Base-by-base conservation (phyloP, 768 basidiomycete species). In the Mycena alexandri region DNA sequence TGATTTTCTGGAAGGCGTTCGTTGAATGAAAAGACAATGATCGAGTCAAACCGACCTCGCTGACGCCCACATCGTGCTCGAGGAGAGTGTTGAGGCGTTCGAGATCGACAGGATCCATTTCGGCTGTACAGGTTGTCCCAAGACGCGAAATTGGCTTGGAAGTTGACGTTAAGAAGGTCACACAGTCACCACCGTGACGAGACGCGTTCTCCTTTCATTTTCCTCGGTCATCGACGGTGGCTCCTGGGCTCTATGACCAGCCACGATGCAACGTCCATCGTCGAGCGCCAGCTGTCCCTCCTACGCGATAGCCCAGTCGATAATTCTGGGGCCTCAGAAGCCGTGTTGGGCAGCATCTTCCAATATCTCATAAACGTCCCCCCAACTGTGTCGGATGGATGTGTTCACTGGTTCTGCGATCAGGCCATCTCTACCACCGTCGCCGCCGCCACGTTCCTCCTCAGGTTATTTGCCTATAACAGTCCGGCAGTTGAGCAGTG, bases 331-430 rank as follows among this genome's bases (percentile, higher is more conserved):
- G 82, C 83, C 53, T 78, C 85, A 41, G 86, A 88, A 70, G 77
- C 76, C 38, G 78, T 87, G 21, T 80, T 93, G 12, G 79, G 75
- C 1, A 79, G 75, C 3, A 76, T 92, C 46, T 90, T 84, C 73
- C 77, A 76, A 14, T 86, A 88, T 74, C 79, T 93, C 12, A 85
- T 91, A 78, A 78, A 76, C 21, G 79, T 83, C 0, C 79, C 81
- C 5, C 77, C 80, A 54, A 75, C 77, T 51, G 69, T 78, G 36
- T 74, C 76, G 48, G 83, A 84, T 54, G 77, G 79, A 36, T 68
- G 67, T 34, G 65, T 85, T 59, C 95, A 98, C 73, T 96, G 94
- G 94, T 96, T 92, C 76, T 98, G 96, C 77, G 76, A 80, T 33
- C 83, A 85, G 42, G 90, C 90, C 5, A 79, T 86, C 36, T 75